Conservation (phyloP, 805 yeast genomes). For the Ogataea pignaliae region DNA sequence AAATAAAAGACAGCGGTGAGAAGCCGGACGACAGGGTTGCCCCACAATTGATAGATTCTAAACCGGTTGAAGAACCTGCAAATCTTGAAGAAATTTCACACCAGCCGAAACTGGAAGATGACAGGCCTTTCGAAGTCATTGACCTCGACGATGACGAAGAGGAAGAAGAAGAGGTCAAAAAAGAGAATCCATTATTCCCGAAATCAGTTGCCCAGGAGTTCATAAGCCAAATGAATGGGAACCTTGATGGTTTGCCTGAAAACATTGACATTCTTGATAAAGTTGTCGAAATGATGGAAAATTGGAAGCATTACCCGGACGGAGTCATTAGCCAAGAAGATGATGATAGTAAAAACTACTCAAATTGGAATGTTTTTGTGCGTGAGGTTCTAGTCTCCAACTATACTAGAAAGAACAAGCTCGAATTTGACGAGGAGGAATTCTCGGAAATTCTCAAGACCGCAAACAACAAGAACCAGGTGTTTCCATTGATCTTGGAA, state of each 20-base stretch:
- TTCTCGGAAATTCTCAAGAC: slow-evolving; percentile 21
- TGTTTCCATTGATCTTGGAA: slow-evolving; percentile 29
- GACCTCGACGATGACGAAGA: slow-evolving; percentile 10
- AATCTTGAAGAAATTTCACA: background rate
- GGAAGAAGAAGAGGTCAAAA: slow-evolving; percentile 8
- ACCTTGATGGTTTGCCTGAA: slow-evolving; percentile 19
- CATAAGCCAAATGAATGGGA: slow-evolving; percentile 11
- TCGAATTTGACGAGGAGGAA: slow-evolving; percentile 29
- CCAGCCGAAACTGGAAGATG: background rate
- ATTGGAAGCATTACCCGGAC: slow-evolving; percentile 20
- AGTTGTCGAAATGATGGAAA: slow-evolving; percentile 27
- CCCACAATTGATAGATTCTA: background rate
- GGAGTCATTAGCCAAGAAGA: slow-evolving; percentile 11
- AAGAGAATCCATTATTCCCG: slow-evolving; percentile 13
- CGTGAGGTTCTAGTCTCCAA: slow-evolving; percentile 26
- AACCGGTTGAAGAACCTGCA: background rate
- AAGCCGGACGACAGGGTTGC: background rate
- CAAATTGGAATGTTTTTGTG: slow-evolving; percentile 19
- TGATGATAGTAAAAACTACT: slow-evolving; percentile 6
- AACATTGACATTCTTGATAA: slow-evolving; percentile 25
- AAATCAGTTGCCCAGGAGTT: slow-evolving; percentile 13
- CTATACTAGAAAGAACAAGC: slow-evolving; percentile 21
- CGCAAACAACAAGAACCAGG: slow-evolving; percentile 25
- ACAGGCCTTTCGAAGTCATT: slow-evolving; percentile 6
- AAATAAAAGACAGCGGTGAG: background rate